A percentile compares a stretch with the other conserved stretches of the same genome.
Conservation (phyloP, 352 stramenopile genomes). For the Ochromonadaceae sp. region DNA sequence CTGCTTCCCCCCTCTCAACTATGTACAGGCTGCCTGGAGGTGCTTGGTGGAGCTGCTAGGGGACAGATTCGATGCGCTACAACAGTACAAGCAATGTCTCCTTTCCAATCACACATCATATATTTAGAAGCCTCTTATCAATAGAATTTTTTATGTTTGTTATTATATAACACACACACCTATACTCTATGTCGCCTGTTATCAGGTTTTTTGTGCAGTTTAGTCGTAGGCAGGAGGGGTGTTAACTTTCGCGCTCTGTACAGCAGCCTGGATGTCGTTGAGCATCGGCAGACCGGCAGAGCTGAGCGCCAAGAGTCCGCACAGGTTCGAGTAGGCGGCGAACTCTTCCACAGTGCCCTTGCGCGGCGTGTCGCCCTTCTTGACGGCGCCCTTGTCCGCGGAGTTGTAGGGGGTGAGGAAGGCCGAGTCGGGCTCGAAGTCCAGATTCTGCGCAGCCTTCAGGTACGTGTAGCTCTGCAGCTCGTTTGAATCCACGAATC, state of each 20-base stretch:
- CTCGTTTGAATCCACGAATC: slow-evolving; percentile 26
- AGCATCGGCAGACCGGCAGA: neutral
- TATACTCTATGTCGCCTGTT: too few species aligned
- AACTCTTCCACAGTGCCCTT: neutral
- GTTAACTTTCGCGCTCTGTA: neutral
- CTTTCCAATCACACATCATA: too few species aligned
- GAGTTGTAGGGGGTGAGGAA: slow-evolving; percentile 23
- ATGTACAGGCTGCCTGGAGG: too few species aligned
- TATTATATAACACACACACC: too few species aligned
- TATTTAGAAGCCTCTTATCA: too few species aligned
- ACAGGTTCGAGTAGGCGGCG: slow-evolving; percentile 10
- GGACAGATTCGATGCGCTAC: too few species aligned
- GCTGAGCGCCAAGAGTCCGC: slow-evolving; percentile 4
- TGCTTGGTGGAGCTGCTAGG: too few species aligned
- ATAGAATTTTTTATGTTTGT: too few species aligned
- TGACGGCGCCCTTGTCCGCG: neutral
- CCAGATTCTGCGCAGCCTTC: slow-evolving; percentile 22
- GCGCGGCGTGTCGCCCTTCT: neutral
- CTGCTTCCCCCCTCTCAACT: too few species aligned
- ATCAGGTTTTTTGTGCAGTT: too few species aligned
- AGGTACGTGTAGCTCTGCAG: slow-evolving; percentile 27
- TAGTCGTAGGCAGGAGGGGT: neutral
- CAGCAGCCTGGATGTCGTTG: neutral
- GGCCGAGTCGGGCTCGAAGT: slow-evolving; percentile 22
- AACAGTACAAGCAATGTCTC: too few species aligned